These are phyloP conservation scores for Arbutus unedo DNA, from an alignment of 148 eudicot species.

Conservation along the genomic window DNA sequence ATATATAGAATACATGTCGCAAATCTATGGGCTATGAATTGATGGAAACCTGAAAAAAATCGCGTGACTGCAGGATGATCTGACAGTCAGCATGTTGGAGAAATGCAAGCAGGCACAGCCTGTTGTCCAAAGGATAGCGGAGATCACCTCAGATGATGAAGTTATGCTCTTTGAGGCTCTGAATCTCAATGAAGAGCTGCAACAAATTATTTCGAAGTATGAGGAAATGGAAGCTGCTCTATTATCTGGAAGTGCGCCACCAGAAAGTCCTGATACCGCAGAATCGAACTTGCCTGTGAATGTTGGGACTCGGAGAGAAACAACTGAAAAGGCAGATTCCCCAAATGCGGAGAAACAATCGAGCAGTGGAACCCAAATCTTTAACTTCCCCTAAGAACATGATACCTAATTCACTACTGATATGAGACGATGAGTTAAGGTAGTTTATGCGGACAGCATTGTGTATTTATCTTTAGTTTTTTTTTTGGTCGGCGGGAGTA, in stretches of 20 bases:
- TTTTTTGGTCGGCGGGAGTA: neutral
- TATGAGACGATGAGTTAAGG: neutral
- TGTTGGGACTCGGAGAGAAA: conserved; percentile 15
- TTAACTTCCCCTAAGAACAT: conserved; percentile 6
- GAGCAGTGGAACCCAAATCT: conserved; percentile 9
- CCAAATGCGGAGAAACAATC: conserved; percentile 16
- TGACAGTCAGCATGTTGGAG: conserved; percentile 72
- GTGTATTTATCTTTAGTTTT: neutral
- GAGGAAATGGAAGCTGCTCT: conserved; percentile 48
- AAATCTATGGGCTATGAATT: neutral
- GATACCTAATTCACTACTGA: conserved; percentile 7
- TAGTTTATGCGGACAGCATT: neutral
- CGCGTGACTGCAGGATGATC: conserved; percentile 61
- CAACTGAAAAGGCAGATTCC: conserved; percentile 12
- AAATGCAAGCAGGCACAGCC: conserved; percentile 90
- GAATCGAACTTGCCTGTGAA: conserved; percentile 19
- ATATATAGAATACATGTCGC: too few relatives aligned
- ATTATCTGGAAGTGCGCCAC: conserved; percentile 27
- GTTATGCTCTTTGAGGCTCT: conserved; percentile 81
- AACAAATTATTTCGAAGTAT: conserved; percentile 59
- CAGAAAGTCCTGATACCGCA: conserved; percentile 12
- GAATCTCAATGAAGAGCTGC: conserved; percentile 88
- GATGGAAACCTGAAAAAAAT: neutral
- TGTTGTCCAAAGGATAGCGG: conserved; percentile 67
- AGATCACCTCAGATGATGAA: conserved; percentile 82